These are phyloP conservation scores for Hypomyces rosellus DNA, from an alignment of 2,329 filamentous ascomycete species.

Conservation along the genomic window DNA sequence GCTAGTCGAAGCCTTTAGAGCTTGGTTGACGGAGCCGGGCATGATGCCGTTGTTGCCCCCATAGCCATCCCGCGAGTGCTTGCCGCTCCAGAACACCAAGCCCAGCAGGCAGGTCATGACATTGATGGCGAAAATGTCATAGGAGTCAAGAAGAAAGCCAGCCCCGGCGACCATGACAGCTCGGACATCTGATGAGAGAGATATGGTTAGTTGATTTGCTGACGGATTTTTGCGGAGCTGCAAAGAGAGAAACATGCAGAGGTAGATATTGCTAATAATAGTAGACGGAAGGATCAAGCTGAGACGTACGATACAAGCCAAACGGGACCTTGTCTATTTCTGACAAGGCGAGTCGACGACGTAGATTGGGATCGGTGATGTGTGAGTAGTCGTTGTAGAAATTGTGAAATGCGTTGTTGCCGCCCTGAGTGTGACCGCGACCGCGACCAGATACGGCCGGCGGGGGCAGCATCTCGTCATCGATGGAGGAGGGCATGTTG, in stretches of 20 bases:
- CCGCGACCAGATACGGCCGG: conserved; percentile 27
- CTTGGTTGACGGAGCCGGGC: conserved; percentile 60
- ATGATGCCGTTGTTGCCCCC: conserved; percentile 51
- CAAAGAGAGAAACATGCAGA: not conserved
- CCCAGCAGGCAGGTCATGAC: conserved; percentile 66
- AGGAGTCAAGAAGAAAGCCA: conserved; percentile 79
- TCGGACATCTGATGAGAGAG: conserved; percentile 49
- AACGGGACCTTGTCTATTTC: conserved; percentile 76
- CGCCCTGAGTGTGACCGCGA: conserved; percentile 46
- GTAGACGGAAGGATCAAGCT: not conserved
- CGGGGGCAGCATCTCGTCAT: conserved; percentile 37
- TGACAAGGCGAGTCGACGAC: conserved; percentile 66
- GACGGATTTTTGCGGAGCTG: too few relatives aligned
- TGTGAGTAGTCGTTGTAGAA: conserved; percentile 64
- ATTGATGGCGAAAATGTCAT: conserved; percentile 77
- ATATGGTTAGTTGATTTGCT: not conserved
- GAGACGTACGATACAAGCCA: conserved; percentile 56
- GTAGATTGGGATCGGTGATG: conserved; percentile 67
- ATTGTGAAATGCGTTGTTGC: conserved; percentile 66
- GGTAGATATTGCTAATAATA: too few relatives aligned
- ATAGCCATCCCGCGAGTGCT: conserved; percentile 36
- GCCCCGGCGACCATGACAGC: conserved; percentile 71
- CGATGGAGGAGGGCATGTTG: conserved; percentile 26
- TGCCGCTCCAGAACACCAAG: conserved; percentile 64
- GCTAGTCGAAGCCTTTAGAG: conserved; percentile 75